These are phyloP conservation scores for Rosa lucieae DNA, from an alignment of 306 rosid species.

Conservation along the genomic window DNA sequence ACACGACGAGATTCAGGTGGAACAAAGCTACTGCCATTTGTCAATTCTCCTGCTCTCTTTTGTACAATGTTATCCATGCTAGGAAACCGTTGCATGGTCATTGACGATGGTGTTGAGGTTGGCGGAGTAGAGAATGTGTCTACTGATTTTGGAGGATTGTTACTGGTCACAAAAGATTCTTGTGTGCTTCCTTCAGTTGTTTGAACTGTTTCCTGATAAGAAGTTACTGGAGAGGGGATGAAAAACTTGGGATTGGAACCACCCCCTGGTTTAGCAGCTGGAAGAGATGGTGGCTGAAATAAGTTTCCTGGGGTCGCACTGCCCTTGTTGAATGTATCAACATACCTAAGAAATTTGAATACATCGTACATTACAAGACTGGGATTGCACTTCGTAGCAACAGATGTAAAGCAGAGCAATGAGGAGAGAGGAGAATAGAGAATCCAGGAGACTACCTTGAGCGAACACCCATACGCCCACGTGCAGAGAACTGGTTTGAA, in stretches of 20 bases:
- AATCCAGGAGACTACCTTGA: conserved; percentile 45
- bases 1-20: conserved; percentile 48
- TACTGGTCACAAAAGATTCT: conserved; percentile 28
- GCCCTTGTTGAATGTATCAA: conserved; percentile 78
- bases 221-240: conserved; percentile 51
- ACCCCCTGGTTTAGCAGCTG: conserved; percentile 52
- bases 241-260: conserved; percentile 65
- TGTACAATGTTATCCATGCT: conserved; percentile 48
- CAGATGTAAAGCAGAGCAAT: neutral
- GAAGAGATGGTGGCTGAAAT: conserved; percentile 64
- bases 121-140: conserved; percentile 25
- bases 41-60: conserved; percentile 21
- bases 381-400: neutral
- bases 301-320: conserved; percentile 43
- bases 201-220: conserved; percentile 38
- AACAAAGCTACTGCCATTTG: conserved; percentile 23
- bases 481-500: conserved; percentile 65
- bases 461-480: conserved; percentile 56
- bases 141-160: conserved; percentile 17
- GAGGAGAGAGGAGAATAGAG: conserved; percentile 1
- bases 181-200: conserved; percentile 40
- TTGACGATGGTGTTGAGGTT: conserved; percentile 3
- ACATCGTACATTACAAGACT: neutral
- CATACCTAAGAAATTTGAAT: conserved; percentile 51
- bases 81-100: conserved; percentile 51